These are phyloP conservation scores for Colletotrichum sp. DNA, from an alignment of 2,329 filamentous ascomycete species.

Conservation along the genomic window DNA sequence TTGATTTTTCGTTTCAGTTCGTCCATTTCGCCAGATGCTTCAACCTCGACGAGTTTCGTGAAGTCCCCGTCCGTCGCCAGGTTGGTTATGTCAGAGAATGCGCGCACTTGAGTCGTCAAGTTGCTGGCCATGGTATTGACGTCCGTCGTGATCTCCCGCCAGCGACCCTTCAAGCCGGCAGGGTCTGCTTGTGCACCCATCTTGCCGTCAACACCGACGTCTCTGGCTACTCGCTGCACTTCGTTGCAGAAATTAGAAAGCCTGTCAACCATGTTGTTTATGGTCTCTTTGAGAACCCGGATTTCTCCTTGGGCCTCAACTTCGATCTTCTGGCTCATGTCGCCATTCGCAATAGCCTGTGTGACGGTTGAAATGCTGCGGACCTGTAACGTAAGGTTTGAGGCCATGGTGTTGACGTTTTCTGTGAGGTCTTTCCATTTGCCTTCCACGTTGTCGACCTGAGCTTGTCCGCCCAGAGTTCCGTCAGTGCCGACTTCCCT, in stretches of 20 bases:
- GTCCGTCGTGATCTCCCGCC: constrained; percentile 98
- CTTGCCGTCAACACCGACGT: constrained; percentile 96
- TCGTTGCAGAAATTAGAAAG: constrained; percentile 96
- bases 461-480: constrained; percentile 89
- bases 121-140: constrained; percentile 90
- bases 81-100: constrained; percentile 98
- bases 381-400: constrained; percentile 75
- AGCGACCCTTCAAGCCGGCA: constrained; percentile 88
- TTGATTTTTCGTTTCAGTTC: constrained; percentile 99
- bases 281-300: constrained; percentile 90
- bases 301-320: constrained; percentile 96
- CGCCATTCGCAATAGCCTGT: constrained; percentile 92
- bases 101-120: constrained; percentile 91
- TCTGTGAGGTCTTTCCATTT: constrained; percentile 98
- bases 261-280: constrained; percentile 98
- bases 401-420: constrained; percentile 81
- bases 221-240: constrained; percentile 92
- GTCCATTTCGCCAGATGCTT: constrained; percentile 98
- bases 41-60: constrained; percentile 94
- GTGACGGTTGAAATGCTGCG: constrained; percentile 93
- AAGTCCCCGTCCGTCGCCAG: constrained; percentile 97
- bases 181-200: constrained; percentile 98
- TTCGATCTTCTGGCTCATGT: constrained; percentile 95
- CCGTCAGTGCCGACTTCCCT: constrained; percentile 97
- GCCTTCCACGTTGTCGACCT: constrained; percentile 93